Conservation (phyloP, 1,284 basidiomycete species). For the Mycosarcoma mackinlayi region DNA sequence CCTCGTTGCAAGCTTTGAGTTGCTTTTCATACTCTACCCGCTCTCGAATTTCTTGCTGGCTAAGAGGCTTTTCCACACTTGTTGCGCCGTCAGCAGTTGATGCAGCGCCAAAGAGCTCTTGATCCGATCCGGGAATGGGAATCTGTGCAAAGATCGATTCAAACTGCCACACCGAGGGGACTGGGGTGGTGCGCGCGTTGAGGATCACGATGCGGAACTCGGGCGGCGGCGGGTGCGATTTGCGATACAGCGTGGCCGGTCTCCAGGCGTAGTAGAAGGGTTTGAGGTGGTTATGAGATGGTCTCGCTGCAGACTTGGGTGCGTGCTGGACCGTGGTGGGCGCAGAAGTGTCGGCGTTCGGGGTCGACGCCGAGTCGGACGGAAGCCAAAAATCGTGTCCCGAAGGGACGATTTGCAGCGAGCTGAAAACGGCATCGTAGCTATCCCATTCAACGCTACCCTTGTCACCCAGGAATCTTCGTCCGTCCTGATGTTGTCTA, state of each 20-base stretch:
- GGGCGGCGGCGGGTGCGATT: slow-evolving; percentile 80
- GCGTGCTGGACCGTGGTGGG: slow-evolving; percentile 1
- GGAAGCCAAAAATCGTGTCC: slow-evolving; percentile 72
- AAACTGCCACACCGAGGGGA: slow-evolving; percentile 52
- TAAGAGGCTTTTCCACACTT: slow-evolving; percentile 3
- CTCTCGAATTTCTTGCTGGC: slow-evolving; percentile 28
- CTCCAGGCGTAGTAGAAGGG: slow-evolving; percentile 91
- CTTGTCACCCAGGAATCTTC: slow-evolving; percentile 26
- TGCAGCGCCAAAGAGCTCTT: slow-evolving; percentile 18
- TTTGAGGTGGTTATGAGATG: slow-evolving; percentile 59
- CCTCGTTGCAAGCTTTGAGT: slow-evolving; percentile 35
- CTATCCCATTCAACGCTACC: slow-evolving; percentile 27
- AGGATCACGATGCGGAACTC: slow-evolving; percentile 86
- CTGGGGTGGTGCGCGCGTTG: slow-evolving; percentile 43
- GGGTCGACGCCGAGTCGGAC: too few relatives aligned
- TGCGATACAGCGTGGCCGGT: slow-evolving; percentile 84
- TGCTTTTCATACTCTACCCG: slow-evolving; percentile 42
- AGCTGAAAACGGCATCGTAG: slow-evolving; percentile 42
- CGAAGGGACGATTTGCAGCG: slow-evolving; percentile 79
- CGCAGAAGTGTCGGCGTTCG: too few relatives aligned
- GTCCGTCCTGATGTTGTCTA: slow-evolving; percentile 9
- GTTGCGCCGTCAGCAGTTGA: not conserved
- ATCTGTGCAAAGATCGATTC: slow-evolving; percentile 55
- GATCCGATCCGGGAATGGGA: slow-evolving; percentile 47
- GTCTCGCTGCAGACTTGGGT: not conserved